Evolutionary conservation across 2,329 filamentous ascomycete species (phyloP).

Genomic region (Cytospora mali): DNA sequence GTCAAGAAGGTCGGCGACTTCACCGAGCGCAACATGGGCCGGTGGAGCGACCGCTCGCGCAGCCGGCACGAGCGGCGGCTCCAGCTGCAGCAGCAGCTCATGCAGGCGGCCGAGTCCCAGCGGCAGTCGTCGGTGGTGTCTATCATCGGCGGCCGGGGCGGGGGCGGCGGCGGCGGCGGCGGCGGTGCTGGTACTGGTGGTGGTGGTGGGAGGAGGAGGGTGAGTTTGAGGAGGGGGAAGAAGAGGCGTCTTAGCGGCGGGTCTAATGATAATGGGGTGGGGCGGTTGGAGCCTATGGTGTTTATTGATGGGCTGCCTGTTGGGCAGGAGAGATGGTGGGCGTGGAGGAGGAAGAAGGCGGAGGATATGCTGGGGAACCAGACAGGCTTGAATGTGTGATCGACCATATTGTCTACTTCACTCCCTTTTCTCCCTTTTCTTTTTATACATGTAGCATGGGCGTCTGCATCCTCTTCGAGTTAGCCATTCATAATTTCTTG

Average conservation of each 20-base stretch:
- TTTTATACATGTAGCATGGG: too few species aligned
- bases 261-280: neutral
- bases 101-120: constrained; percentile 21
- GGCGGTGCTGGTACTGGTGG: too few species aligned
- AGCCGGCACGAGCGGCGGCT: constrained; percentile 23
- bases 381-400: neutral
- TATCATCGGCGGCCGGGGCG: too few species aligned
- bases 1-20: constrained; percentile 23
- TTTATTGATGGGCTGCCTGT: neutral
- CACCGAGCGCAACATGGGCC: constrained; percentile 21
- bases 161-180: neutral
- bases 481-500: too few species aligned
- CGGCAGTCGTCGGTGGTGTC: neutral
- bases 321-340: constrained; percentile 11
- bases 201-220: constrained; percentile 11
- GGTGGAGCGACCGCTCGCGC: constrained; percentile 14
- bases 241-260: neutral
- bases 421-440: too few species aligned
- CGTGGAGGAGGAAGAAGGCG: constrained; percentile 1
- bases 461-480: too few species aligned
- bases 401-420: too few species aligned
- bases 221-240: constrained; percentile 9
- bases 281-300: neutral
- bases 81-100: constrained; percentile 27
- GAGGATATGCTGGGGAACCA: neutral